Conservation (phyloP, 495 filamentous ascomycete genomes). For the Mytilinidion resinicola region DNA sequence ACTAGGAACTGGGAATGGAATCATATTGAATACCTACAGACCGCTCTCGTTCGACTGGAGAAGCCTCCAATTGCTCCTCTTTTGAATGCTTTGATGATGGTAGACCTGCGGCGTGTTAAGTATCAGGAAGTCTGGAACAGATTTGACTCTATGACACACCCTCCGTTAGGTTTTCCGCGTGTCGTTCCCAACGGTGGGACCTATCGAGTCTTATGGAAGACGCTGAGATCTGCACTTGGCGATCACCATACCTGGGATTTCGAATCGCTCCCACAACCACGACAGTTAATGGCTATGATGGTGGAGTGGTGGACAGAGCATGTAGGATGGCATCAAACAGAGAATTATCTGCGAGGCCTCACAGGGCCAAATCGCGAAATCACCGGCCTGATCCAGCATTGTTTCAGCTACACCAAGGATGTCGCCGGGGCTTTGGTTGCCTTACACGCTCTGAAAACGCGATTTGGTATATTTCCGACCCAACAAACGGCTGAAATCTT, state of each 20-base stretch:
- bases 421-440: slow-evolving; percentile 23
- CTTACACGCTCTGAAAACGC: slow-evolving; percentile 8
- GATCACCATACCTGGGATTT: slow-evolving; percentile 8
- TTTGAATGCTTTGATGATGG: slow-evolving; percentile 20
- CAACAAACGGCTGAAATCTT: slow-evolving; percentile 10
- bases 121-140: slow-evolving; percentile 16
- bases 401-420: slow-evolving; percentile 22
- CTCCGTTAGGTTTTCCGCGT: not conserved
- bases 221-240: slow-evolving; percentile 16
- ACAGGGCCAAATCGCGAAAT: slow-evolving; percentile 13
- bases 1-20: slow-evolving; percentile 14
- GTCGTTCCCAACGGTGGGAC: slow-evolving; percentile 20
- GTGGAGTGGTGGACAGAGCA: slow-evolving; percentile 12
- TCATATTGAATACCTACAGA: slow-evolving; percentile 18
- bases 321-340: not conserved
- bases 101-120: slow-evolving; percentile 12
- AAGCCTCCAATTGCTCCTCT: slow-evolving; percentile 10
- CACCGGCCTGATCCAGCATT: slow-evolving; percentile 18
- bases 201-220: slow-evolving; percentile 18
- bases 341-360: slow-evolving; percentile 14
- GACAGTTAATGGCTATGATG: slow-evolving; percentile 17
- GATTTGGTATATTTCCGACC: slow-evolving; percentile 10
- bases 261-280: slow-evolving; percentile 13
- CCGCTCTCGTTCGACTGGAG: slow-evolving; percentile 1
- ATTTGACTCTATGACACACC: slow-evolving; percentile 11